Conservation (phyloP, 2,329 filamentous ascomycete genomes). For the Juglanconis oblonga region DNA sequence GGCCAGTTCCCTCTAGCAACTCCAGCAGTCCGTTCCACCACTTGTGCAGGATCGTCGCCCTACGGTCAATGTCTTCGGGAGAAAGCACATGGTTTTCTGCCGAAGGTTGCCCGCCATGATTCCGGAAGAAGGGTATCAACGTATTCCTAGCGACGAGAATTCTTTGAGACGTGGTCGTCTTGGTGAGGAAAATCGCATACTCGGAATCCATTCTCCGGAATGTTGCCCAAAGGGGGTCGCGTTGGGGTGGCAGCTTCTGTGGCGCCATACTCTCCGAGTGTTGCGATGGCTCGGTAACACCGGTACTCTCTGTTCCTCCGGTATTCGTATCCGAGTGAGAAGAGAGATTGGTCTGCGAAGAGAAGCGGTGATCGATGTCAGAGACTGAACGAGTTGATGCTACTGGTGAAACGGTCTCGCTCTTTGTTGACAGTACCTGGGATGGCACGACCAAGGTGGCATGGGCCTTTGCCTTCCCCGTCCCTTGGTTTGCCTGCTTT, state of each 20-base stretch:
- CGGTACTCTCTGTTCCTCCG: conserved; percentile 14
- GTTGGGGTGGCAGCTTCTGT: conserved; percentile 22
- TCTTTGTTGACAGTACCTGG: conserved; percentile 11
- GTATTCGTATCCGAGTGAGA: conserved; percentile 18
- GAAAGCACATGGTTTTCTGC: conserved; percentile 53
- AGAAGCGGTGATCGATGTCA: conserved; percentile 30
- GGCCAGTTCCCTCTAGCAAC: conserved; percentile 66
- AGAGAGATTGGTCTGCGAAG: conserved; percentile 36
- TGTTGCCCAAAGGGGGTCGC: conserved; percentile 53
- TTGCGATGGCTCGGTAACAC: conserved; percentile 17
- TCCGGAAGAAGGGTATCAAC: conserved; percentile 74
- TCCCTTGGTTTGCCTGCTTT: conserved; percentile 36
- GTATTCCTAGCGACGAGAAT: conserved; percentile 70
- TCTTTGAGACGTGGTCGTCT: conserved; percentile 66
- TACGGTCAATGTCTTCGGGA: conserved; percentile 79
- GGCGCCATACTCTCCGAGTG: conserved; percentile 13
- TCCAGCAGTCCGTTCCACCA: conserved; percentile 88
- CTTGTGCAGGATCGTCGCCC: conserved; percentile 77
- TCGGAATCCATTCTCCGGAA: conserved; percentile 55
- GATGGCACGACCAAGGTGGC: conserved; percentile 20
- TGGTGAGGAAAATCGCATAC: conserved; percentile 61
- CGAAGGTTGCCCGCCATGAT: conserved; percentile 65
- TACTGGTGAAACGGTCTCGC: conserved; percentile 17
- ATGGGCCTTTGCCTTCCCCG: conserved; percentile 23
- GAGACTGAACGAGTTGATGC: conserved; percentile 3